Percentiles rank a stretch among this genome's conserved stretches.
These are phyloP conservation scores for Hibiscus trionum DNA, from an alignment of 345 rosid genomes.

Conservation along the genomic window DNA sequence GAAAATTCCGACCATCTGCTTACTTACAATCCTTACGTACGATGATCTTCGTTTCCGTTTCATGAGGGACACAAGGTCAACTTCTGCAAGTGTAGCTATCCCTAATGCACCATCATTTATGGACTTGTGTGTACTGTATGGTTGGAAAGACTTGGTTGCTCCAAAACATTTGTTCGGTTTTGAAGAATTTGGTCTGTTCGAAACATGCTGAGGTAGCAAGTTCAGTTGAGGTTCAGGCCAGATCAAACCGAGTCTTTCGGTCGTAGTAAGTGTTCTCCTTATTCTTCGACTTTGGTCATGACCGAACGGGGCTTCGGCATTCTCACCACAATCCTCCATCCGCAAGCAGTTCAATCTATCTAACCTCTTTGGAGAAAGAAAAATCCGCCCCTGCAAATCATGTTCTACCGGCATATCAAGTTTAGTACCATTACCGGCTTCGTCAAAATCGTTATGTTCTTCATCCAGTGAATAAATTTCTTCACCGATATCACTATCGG, in stretches of 20 bases:
- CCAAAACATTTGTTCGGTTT: constrained; percentile 44
- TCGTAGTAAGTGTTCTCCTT: constrained; percentile 31
- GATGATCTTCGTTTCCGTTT: constrained; percentile 22
- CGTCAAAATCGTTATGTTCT: background rate
- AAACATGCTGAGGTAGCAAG: constrained; percentile 45
- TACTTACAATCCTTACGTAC: background rate
- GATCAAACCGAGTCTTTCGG: constrained; percentile 30
- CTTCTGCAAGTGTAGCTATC: constrained; percentile 45
- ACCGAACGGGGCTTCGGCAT: background rate
- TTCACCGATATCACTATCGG: constrained; percentile 64
- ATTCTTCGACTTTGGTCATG: background rate
- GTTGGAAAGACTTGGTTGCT: constrained; percentile 41
- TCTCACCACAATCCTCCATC: constrained; percentile 16
- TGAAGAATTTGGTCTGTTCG: constrained; percentile 50
- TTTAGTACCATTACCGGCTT: constrained; percentile 17
- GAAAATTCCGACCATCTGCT: background rate
- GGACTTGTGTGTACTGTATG: constrained; percentile 51
- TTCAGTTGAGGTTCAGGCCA: constrained; percentile 88
- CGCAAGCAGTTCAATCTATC: constrained; percentile 56
- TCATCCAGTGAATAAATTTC: constrained; percentile 48
- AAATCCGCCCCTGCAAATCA: constrained; percentile 41
- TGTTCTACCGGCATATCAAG: constrained; percentile 24
- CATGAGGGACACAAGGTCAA: constrained; percentile 61
- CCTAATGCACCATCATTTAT: constrained; percentile 27
- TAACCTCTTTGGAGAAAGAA: constrained; percentile 49